Evolutionary conservation across 2,329 filamentous ascomycete genomes (phyloP), one percentile per base, ranked within the genome.

Genomic region (Alternaria sp.): DNA sequence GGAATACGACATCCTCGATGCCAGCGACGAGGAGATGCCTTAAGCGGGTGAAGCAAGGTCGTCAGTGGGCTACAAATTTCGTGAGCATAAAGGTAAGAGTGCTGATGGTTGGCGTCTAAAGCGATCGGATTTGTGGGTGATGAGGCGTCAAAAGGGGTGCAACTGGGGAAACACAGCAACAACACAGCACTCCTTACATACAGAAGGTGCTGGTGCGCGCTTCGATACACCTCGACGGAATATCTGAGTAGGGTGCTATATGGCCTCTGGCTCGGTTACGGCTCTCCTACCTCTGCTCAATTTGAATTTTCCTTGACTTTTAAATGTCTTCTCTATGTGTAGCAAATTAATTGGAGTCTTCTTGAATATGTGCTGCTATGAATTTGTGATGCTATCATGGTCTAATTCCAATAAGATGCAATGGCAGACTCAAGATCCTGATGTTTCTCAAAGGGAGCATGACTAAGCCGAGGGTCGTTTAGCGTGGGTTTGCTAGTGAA

Each of bases 1-100:
- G 77, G 95, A 99, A 80, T 99, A 98, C 77, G 95, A 99, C 72
- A 93, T 98, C 66, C 87, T 98, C 44, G 93, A 97, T 80, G 94
- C 93, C 41, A 96, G 92, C 58, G 94, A 98, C 67, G 91, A 96
- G 77, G 94, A 98, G 56, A 67, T 70, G 60, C 57, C 54, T 42
- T 70, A 56, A 51, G 50, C 29, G 26, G 33, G 26, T 7, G 23
- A 6, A 39, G 28, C 21, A 40, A 5, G 26, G 9, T 26, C n/a
- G 37, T 37, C 23, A 8, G 28, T 21, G 17, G 24, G 49, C 50
- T 46, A 33, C 6, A 24, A 21, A 2, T 36, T 39, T 21, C 37
- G 17, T 17, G 33, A 39, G 21, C 33, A 34, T 23, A 40, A 17
- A 45, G 34, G 39, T 49, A 45, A 24, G 39, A 45, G 39, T 56